Evolutionary conservation across 176 grass and related monocot genomes (phyloP), one percentile per base, ranked within the genome.

Genomic region (Raddia distichophylla): DNA sequence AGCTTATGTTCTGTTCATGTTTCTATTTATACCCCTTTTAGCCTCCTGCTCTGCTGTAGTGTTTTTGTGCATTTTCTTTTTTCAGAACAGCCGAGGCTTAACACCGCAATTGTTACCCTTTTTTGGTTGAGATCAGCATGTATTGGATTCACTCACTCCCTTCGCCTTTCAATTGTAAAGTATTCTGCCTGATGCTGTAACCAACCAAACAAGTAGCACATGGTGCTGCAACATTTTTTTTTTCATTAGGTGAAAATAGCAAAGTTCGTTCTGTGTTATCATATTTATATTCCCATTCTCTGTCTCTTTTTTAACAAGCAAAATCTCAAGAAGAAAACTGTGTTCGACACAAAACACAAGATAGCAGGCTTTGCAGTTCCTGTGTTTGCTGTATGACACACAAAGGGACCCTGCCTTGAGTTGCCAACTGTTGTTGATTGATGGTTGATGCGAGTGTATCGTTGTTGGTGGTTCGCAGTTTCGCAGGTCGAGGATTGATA

Each of bases 61-160:
- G 70, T 27, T 63, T 69, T 5, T 5, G 51, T 17, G 7, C 77
- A 74, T 33, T 64, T 55, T 44, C 35, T 11, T 82, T 82, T 58
- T 75, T 17, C 71, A 33, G 77, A 81, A 85, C 77, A 77, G 87
- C 50, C 73, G 62, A 90, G 87, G 80, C 69, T 69, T 60, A 14
- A 32, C 34, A 45, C 50, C 78, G 53, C 58, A 90, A 60, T 72
- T 73, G 47, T 79, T 67, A 79, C 67, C 67, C 61, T 86, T 90
- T 66, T 82, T 90, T 83, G 74, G 67, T 86, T 86, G 19, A 66
- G 45, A 60, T 32, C 8, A 33, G 73, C 22, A 60, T 72, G 33
- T 19, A 66, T 5, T 47, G 47, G 13, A 40, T 10, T 34, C 60
- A 33, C 10, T 15, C 4, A 27, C 40, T 2, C 16, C 3, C 6